These are phyloP conservation scores for Xylaria sp. DNA, from an alignment of 2,329 filamentous ascomycete genomes.

Conservation along the genomic window DNA sequence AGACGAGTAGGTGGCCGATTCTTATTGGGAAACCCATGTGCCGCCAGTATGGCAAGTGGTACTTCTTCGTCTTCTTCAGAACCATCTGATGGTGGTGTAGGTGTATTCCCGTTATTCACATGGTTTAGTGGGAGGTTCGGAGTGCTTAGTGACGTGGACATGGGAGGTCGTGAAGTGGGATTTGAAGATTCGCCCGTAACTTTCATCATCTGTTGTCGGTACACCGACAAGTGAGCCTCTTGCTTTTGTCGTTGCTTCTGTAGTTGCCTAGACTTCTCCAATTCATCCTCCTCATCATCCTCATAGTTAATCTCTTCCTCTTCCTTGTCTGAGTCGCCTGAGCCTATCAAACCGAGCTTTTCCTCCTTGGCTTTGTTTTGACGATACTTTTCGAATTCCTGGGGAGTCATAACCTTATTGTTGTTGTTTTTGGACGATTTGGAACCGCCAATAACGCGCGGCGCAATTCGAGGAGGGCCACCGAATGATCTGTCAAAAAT, in stretches of 20 bases:
- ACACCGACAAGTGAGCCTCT: constrained; percentile 88
- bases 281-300: constrained; percentile 77
- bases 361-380: constrained; percentile 76
- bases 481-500: constrained; percentile 63
- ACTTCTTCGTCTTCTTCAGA: constrained; percentile 90
- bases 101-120: constrained; percentile 52
- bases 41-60: constrained; percentile 85
- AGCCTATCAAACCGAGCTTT: constrained; percentile 53
- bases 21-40: constrained; percentile 87
- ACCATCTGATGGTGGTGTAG: constrained; percentile 57
- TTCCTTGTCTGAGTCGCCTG: constrained; percentile 56
- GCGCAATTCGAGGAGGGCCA: constrained; percentile 53
- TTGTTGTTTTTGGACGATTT: constrained; percentile 66
- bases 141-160: constrained; percentile 70
- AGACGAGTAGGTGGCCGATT: constrained; percentile 78
- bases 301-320: constrained; percentile 62
- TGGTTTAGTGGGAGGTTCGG: constrained; percentile 63
- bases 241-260: constrained; percentile 85
- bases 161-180: constrained; percentile 62
- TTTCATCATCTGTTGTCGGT: constrained; percentile 97
- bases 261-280: constrained; percentile 77
- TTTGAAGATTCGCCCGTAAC: constrained; percentile 78
- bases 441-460: constrained; percentile 51
- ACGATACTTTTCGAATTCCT: constrained; percentile 84
- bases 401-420: constrained; percentile 86